Percentiles rank a stretch among this genome's conserved stretches.
Evolutionary conservation across 2,329 filamentous ascomycete genomes (phyloP).

Genomic region (Colletotrichum gloeosporioides): DNA sequence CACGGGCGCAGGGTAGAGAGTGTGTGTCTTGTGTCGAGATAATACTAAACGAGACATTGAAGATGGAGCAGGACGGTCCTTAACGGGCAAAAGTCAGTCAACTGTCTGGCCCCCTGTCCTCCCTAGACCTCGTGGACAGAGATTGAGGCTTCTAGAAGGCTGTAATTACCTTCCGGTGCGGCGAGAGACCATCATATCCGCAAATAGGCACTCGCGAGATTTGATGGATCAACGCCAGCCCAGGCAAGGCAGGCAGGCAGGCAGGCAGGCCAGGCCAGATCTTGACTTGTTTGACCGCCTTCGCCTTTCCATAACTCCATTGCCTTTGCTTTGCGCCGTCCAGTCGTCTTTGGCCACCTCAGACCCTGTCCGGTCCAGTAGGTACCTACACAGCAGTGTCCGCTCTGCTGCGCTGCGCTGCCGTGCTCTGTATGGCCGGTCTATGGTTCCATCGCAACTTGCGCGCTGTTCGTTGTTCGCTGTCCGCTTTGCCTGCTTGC

Average conservation of each 20-base stretch:
- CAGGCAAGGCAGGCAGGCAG: background rate
- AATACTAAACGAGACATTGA: background rate
- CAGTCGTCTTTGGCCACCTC: background rate
- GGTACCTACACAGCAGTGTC: background rate
- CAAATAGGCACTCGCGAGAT: constrained; percentile 20
- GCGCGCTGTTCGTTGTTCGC: background rate
- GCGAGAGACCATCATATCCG: constrained; percentile 18
- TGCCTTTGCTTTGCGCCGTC: background rate
- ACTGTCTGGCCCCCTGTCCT: background rate
- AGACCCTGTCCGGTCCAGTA: background rate
- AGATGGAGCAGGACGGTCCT: background rate
- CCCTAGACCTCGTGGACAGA: background rate
- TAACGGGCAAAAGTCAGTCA: background rate
- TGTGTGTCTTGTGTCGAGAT: background rate
- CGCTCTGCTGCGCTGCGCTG: background rate
- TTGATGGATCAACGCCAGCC: constrained; percentile 10
- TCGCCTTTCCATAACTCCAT: background rate
- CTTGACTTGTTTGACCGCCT: background rate
- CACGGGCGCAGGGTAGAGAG: background rate
- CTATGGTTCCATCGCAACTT: background rate
- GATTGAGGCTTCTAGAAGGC: constrained; percentile 1
- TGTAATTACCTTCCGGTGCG: constrained; percentile 15
- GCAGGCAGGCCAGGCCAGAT: background rate
- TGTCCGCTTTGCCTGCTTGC: background rate
- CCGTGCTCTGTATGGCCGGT: background rate